These are phyloP conservation scores for Vaccinium darrowii DNA, from an alignment of 148 eudicot genomes.

Conservation along the genomic window DNA sequence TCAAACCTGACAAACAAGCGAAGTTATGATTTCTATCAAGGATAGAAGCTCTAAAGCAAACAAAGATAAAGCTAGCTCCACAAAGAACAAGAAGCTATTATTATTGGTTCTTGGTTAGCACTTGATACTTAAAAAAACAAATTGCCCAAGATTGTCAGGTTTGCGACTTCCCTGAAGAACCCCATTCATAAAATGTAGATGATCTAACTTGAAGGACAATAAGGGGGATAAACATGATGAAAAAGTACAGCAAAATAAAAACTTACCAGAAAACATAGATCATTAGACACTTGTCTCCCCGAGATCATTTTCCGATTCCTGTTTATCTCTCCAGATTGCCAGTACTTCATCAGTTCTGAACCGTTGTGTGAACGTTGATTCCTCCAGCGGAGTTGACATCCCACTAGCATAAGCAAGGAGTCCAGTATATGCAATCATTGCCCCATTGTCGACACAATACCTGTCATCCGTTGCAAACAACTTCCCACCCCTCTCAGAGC, in stretches of 20 bases:
- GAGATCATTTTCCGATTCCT: constrained; percentile 25
- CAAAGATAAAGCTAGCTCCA: neutral
- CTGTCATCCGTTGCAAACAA: constrained; percentile 79
- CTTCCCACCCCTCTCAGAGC: constrained; percentile 77
- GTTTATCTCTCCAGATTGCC: constrained; percentile 74
- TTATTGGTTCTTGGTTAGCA: neutral
- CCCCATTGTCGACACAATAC: constrained; percentile 87
- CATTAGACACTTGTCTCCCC: constrained; percentile 7
- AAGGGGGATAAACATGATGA: neutral
- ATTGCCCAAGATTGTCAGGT: neutral
- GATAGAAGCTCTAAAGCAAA: neutral
- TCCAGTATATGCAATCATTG: constrained; percentile 93
- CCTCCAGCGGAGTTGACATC: constrained; percentile 61
- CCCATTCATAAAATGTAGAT: neutral
- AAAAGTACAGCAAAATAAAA: neutral
- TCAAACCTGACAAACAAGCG: neutral
- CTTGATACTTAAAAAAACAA: neutral
- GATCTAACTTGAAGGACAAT: neutral
- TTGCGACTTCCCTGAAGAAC: neutral
- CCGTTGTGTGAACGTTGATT: constrained; percentile 80
- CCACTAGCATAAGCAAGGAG: constrained; percentile 75
- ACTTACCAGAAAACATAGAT: neutral
- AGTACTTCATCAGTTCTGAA: constrained; percentile 90
- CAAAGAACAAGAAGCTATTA: neutral
- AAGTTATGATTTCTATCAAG: neutral